Conservation (phyloP, 768 basidiomycete species). For the Wakefieldia striispora region DNA sequence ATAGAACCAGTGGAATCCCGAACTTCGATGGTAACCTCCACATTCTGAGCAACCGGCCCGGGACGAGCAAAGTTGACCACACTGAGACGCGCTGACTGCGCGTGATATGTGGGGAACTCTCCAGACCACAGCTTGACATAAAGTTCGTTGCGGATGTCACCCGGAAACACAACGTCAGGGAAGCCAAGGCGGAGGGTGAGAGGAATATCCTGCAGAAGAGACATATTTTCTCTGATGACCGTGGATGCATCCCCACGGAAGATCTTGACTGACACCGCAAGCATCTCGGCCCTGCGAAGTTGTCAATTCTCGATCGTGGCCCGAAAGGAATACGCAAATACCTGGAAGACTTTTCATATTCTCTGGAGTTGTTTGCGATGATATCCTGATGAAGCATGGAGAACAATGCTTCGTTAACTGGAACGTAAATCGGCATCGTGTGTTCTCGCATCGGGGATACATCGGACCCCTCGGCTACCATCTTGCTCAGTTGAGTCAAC, state of each 20-base stretch:
- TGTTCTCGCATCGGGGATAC: slow-evolving; percentile 69
- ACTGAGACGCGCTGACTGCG: slow-evolving; percentile 51
- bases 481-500: slow-evolving; percentile 68
- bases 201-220: slow-evolving; percentile 76
- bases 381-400: slow-evolving; percentile 96
- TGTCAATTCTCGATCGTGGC: not conserved
- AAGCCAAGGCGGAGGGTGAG: slow-evolving; percentile 88
- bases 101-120: slow-evolving; percentile 66
- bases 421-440: slow-evolving; percentile 84
- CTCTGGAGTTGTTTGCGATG: slow-evolving; percentile 71
- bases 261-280: slow-evolving; percentile 81
- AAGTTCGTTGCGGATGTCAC: slow-evolving; percentile 88
- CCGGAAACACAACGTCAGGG: slow-evolving; percentile 94
- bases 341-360: slow-evolving; percentile 83
- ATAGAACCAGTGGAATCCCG: slow-evolving; percentile 65
- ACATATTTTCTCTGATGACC: slow-evolving; percentile 81
- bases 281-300: slow-evolving; percentile 68
- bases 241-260: slow-evolving; percentile 80
- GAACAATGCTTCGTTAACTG: slow-evolving; percentile 80
- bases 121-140: slow-evolving; percentile 97
- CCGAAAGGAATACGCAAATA: slow-evolving; percentile 32
- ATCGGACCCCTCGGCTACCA: slow-evolving; percentile 62
- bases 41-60: slow-evolving; percentile 49
- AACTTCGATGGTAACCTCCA: slow-evolving; percentile 92
- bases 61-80: slow-evolving; percentile 61